Conservation (phyloP, 2,329 filamentous ascomycete genomes). For the Stagonosporopsis rhizophila region DNA sequence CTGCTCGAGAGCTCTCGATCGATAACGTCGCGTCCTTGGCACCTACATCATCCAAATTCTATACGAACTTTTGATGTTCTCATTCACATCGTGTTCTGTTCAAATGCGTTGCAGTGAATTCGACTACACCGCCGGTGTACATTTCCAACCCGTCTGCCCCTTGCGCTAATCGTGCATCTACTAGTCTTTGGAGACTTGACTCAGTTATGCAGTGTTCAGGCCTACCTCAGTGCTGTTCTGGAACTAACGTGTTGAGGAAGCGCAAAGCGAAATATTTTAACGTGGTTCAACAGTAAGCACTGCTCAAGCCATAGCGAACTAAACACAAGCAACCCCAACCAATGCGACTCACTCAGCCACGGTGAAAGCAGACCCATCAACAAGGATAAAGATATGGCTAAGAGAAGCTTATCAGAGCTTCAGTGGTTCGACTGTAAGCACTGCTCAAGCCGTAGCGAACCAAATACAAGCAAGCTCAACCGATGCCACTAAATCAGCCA, state of each 20-base stretch:
- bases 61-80: not conserved
- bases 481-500: not conserved
- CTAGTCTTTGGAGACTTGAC: not conserved
- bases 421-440: conserved; percentile 1
- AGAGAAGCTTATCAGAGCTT: conserved; percentile 14
- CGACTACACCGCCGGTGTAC: too few species aligned
- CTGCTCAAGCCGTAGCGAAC: not conserved
- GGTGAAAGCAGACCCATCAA: not conserved
- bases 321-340: not conserved
- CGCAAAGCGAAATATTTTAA: not conserved
- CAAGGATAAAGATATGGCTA: not conserved
- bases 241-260: not conserved
- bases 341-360: not conserved
- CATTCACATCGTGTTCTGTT: not conserved
- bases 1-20: not conserved
- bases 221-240: not conserved
- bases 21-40: conserved; percentile 14
- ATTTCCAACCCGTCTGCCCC: too few species aligned
- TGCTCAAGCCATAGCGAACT: not conserved
- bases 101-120: not conserved
- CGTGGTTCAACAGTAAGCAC: not conserved
- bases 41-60: not conserved
- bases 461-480: not conserved
- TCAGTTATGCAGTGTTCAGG: not conserved
- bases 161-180: not conserved